Evolutionary conservation across 331 rosid genomes (phyloP).

Genomic region (Pyracantha coccinea): DNA sequence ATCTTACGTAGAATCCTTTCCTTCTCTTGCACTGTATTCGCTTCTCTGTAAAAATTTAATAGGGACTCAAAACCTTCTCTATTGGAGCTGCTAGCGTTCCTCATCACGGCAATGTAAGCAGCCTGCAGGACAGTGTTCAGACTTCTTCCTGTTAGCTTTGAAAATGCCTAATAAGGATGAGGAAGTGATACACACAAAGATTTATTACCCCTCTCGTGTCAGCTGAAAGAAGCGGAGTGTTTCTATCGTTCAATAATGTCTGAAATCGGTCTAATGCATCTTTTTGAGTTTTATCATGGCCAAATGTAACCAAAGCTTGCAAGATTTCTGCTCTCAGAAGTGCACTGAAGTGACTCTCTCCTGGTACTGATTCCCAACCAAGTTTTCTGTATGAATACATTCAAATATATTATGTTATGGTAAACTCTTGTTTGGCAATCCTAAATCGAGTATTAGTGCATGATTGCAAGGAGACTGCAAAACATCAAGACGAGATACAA

Average conservation of each 20-base stretch:
- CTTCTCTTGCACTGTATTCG: conserved; percentile 44
- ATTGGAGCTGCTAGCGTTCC: conserved; percentile 30
- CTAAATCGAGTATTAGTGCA: neutral
- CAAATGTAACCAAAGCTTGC: conserved; percentile 41
- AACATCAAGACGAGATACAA: neutral
- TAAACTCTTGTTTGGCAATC: neutral
- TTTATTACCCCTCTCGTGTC: conserved; percentile 37
- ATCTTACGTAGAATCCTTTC: conserved; percentile 41
- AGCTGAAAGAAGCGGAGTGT: conserved; percentile 43
- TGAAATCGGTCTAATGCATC: conserved; percentile 50
- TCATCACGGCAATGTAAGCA: conserved; percentile 43
- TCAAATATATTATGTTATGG: neutral
- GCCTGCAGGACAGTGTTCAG: conserved; percentile 31
- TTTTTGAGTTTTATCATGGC: conserved; percentile 36
- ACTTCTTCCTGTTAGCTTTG: neutral
- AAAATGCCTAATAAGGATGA: neutral
- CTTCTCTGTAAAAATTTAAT: conserved; percentile 29
- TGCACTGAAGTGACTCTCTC: conserved; percentile 39
- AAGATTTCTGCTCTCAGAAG: conserved; percentile 38
- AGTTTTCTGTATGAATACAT: conserved; percentile 26
- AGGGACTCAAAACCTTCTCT: conserved; percentile 40
- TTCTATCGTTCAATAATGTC: conserved; percentile 29
- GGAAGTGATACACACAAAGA: neutral
- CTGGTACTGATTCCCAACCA: conserved; percentile 53
- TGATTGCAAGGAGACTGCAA: neutral